These are phyloP conservation scores for Caryopteris hybrid DNA, from an alignment of 305 asterid genomes.

Conservation along the genomic window DNA sequence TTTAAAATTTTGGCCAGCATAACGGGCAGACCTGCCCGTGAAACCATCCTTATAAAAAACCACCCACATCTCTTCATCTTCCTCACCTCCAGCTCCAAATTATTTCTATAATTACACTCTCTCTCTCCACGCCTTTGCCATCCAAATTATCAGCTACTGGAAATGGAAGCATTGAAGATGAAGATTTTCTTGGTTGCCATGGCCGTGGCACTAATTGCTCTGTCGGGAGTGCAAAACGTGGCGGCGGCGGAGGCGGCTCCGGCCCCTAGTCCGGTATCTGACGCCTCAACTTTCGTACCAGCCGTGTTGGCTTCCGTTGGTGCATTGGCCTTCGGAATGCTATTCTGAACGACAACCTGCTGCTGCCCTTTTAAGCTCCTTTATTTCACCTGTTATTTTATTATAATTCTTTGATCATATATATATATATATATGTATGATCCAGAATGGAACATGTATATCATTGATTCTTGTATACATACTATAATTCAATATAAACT, in stretches of 20 bases:
- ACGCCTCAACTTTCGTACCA: conserved; percentile 14
- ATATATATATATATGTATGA: no score
- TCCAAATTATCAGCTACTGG: neutral
- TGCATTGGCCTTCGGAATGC: conserved; percentile 5
- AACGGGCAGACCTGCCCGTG: no score
- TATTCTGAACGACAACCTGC: neutral
- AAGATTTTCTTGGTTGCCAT: conserved; percentile 1
- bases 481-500: no score
- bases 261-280: conserved; percentile 22
- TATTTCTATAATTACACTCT: neutral
- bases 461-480: no score
- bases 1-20: no score
- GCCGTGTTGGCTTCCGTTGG: conserved; percentile 9
- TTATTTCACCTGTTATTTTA: no score
- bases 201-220: conserved; percentile 14
- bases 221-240: conserved; percentile 20
- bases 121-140: neutral
- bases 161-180: conserved; percentile 26
- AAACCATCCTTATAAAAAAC: neutral
- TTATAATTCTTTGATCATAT: no score
- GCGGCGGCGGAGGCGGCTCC: conserved; percentile 20
- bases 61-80: neutral
- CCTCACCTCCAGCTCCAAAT: no score
- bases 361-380: no score
- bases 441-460: no score